These are phyloP conservation scores for Globisporangium megalacanthum DNA, from an alignment of 352 stramenopile species.

Conservation along the genomic window DNA sequence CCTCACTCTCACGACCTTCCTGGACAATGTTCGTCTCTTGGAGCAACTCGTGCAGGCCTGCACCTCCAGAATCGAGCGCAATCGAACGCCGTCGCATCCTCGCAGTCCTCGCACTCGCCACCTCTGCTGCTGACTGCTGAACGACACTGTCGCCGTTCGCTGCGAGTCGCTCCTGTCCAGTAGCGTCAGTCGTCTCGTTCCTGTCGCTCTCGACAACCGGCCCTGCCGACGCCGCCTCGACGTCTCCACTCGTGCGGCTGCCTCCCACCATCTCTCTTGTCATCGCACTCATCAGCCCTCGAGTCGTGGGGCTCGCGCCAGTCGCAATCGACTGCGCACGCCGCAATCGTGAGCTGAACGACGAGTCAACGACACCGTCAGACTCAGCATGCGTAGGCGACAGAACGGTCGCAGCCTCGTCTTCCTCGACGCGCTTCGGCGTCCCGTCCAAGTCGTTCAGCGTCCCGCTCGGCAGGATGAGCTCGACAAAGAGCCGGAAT, in stretches of 20 bases:
- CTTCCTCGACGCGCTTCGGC: background rate
- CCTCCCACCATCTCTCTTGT: background rate
- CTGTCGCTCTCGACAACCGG: background rate
- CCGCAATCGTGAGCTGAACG: conserved; percentile 1
- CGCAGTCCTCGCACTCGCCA: background rate
- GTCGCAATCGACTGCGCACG: conserved; percentile 10
- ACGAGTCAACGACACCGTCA: background rate
- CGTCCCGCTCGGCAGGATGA: conserved; percentile 36
- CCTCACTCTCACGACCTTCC: conserved; percentile 6
- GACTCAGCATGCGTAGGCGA: background rate
- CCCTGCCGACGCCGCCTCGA: background rate
- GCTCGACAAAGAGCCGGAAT: conserved; percentile 43
- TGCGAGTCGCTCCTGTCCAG: background rate
- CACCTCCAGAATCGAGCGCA: conserved; percentile 1
- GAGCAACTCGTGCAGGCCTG: conserved; percentile 6
- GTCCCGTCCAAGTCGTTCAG: conserved; percentile 19
- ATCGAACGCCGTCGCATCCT: conserved; percentile 4
- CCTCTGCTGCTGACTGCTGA: background rate
- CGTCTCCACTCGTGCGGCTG: background rate
- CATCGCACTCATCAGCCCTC: background rate
- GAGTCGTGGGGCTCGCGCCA: background rate
- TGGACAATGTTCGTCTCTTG: conserved; percentile 7
- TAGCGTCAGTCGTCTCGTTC: background rate
- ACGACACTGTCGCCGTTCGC: background rate
- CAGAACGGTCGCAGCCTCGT: background rate